A percentile compares a stretch with the other conserved stretches of the same genome.
phyloP scores from a whole-genome alignment of 2,329 filamentous ascomycete species.

The Aspergillus sp. region DNA sequence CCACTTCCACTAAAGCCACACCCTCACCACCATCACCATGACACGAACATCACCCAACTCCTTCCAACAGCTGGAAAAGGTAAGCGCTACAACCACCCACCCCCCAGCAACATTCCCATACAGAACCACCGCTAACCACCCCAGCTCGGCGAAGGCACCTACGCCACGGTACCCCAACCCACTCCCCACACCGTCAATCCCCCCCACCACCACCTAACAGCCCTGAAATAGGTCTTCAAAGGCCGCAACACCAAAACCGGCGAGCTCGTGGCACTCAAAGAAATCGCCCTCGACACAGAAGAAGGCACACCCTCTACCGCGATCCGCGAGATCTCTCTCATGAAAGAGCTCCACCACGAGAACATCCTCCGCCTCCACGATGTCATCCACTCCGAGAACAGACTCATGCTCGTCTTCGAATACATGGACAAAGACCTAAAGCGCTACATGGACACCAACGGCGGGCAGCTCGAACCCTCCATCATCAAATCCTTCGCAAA shows the following conservation, averaged over 20 bases:
- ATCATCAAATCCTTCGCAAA: constrained; percentile 99
- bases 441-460: constrained; percentile 94
- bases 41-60: constrained; percentile 14
- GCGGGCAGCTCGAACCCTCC: constrained; percentile 79
- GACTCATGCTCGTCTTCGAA: constrained; percentile 98
- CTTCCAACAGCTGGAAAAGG: constrained; percentile 19
- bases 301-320: constrained; percentile 96
- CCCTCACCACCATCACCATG: constrained; percentile 4
- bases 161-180: constrained; percentile 15
- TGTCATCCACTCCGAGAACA: constrained; percentile 98
- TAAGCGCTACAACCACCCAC: not conserved
- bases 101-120: not conserved
- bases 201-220: constrained; percentile 10
- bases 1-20: not conserved
- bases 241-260: constrained; percentile 19
- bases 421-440: constrained; percentile 98
- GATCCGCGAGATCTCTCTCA: constrained; percentile 95
- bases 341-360: constrained; percentile 99
- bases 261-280: constrained; percentile 19
- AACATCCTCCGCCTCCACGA: constrained; percentile 97
- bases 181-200: not conserved
- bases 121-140: not conserved
- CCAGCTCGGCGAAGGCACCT: constrained; percentile 21
- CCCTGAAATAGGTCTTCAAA: constrained; percentile 18
- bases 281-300: constrained; percentile 52